Conservation (phyloP, 2,329 filamentous ascomycete genomes). For the Shiraia sp. region DNA sequence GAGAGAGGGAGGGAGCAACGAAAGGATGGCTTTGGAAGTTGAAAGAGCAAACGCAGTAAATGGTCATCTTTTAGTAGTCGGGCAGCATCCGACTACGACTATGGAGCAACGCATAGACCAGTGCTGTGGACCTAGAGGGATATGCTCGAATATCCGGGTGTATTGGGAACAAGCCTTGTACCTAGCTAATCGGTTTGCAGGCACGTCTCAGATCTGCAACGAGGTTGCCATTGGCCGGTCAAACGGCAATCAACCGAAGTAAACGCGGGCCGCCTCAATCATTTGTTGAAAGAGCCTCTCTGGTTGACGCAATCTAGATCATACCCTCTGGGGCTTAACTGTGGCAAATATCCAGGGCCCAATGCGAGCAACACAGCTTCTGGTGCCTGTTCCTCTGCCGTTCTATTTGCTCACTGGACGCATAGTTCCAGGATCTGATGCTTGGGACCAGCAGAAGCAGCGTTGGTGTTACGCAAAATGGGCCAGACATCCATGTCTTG, state of each 20-base stretch:
- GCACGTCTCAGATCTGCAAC: constrained; percentile 32
- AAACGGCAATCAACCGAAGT: constrained; percentile 39
- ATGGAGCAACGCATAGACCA: constrained; percentile 35
- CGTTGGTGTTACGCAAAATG: constrained; percentile 26
- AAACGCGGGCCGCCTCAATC: constrained; percentile 28
- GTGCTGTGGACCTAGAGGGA: constrained; percentile 27
- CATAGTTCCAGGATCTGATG: constrained; percentile 21
- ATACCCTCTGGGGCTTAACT: constrained; percentile 24
- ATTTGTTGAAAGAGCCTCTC: constrained; percentile 29
- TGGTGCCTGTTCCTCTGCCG: constrained; percentile 14
- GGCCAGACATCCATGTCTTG: constrained; percentile 22
- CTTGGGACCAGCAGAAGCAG: constrained; percentile 17
- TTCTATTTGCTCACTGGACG: constrained; percentile 8
- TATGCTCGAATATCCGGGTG: constrained; percentile 42
- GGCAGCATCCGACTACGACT: constrained; percentile 19
- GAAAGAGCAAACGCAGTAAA: constrained; percentile 29
- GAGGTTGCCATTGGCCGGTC: constrained; percentile 34
- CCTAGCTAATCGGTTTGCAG: constrained; percentile 37
- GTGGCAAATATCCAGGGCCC: constrained; percentile 30
- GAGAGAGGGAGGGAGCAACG: constrained; percentile 12
- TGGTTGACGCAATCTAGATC: constrained; percentile 36
- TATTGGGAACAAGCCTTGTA: constrained; percentile 43
- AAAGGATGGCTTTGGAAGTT: constrained; percentile 16
- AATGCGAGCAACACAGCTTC: constrained; percentile 15
- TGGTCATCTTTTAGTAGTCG: constrained; percentile 45